These are phyloP conservation scores for Hysterium pulicare DNA, from an alignment of 2,329 filamentous ascomycete species.

Conservation along the genomic window DNA sequence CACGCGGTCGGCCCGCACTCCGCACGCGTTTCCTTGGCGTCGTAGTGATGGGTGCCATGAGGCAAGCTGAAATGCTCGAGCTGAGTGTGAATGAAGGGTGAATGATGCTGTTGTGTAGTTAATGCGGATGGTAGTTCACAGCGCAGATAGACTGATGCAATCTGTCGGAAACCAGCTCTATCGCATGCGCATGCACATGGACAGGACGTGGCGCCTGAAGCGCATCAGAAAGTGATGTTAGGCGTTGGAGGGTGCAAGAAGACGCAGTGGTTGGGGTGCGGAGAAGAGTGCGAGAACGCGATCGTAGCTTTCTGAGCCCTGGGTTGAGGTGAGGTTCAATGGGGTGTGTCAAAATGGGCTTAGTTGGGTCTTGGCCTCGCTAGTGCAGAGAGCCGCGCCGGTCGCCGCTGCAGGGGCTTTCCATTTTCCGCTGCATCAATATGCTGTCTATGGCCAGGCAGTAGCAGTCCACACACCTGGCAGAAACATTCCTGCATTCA, in stretches of 20 bases:
- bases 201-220: neutral
- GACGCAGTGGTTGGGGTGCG: neutral
- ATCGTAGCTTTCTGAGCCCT: neutral
- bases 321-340: neutral
- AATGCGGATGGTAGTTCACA: neutral
- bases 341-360: neutral
- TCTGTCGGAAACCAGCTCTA: neutral
- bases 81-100: conserved; percentile 13
- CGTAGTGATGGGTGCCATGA: conserved; percentile 33
- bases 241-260: neutral
- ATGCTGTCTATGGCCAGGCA: neutral
- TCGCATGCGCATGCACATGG: conserved; percentile 5
- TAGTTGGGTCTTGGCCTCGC: neutral
- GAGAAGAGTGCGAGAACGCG: neutral
- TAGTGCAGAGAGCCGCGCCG: no score
- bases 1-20: conserved; percentile 29
- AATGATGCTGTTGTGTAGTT: no score
- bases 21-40: conserved; percentile 36
- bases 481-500: no score
- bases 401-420: no score
- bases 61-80: neutral
- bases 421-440: no score
- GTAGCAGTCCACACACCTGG: no score
- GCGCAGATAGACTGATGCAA: neutral
- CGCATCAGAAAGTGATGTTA: neutral